Evolutionary conservation across 805 yeast species (phyloP).

Genomic region (baker's yeast (Saccharomyces cerevisiae)): DNA sequence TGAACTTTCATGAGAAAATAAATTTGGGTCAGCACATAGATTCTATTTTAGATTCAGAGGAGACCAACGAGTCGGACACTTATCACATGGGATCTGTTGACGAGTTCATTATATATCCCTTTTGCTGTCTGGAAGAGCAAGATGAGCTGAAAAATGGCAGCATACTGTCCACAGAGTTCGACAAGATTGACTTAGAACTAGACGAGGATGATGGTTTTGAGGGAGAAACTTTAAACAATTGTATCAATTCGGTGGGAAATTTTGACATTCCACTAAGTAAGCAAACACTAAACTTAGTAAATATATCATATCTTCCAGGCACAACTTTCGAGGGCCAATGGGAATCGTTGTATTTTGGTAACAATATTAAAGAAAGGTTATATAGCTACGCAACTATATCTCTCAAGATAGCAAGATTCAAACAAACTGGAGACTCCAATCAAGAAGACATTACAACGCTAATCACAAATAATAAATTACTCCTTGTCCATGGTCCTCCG

Average conservation of each 20-base stretch:
- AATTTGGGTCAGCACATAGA: background rate
- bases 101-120: conserved; percentile 6
- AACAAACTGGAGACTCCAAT: conserved; percentile 4
- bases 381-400: conserved; percentile 30
- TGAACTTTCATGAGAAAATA: background rate
- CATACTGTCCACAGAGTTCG: conserved; percentile 21
- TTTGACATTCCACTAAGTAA: conserved; percentile 10
- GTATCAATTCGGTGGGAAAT: background rate
- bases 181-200: conserved; percentile 23
- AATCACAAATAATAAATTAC: conserved; percentile 21
- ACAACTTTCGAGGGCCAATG: conserved; percentile 28
- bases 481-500: conserved; percentile 37
- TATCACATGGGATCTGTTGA: background rate
- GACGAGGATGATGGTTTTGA: conserved; percentile 7
- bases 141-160: background rate
- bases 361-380: conserved; percentile 26
- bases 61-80: background rate
- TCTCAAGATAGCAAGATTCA: conserved; percentile 18
- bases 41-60: background rate
- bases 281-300: conserved; percentile 13
- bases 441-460: background rate
- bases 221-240: conserved; percentile 7
- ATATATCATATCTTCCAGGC: conserved; percentile 26
- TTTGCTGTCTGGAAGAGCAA: conserved; percentile 12
- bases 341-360: conserved; percentile 31